Evolutionary conservation across 73 alveolate genomes (phyloP), one percentile per base, ranked within the genome.

Genomic region (Stentor coeruleus): DNA sequence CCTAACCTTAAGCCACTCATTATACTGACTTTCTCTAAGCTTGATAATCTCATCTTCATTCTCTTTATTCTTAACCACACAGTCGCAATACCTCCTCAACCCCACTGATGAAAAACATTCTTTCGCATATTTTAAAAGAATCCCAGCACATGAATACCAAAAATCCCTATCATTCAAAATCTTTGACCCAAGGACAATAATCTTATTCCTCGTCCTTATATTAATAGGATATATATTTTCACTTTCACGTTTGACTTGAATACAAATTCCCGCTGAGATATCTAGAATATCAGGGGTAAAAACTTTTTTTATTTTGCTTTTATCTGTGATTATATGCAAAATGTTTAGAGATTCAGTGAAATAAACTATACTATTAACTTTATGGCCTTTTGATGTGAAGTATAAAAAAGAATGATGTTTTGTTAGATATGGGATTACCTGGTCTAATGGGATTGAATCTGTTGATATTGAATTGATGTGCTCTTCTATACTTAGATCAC

Each of bases 401-500:
- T 11, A 49, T 49, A 49, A 11, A 49, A 49, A 49, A 6, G 20
- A 11, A 20, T 49, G 66, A 20, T 49, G 66, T 20, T 49, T 49
- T 49, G 66, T 49, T 49, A 49, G 66, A 20, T 49, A 49, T 6
- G 28, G 6, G 6, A 49, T 49, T 20, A 49, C 66, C 20, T 49
- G 6, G 6, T 49, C 66, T 11, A 49, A 20, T 11, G 66, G 66
- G 20, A 49, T 49, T 6, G 28, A 11, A 20, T 49, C 66, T 49
- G 66, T 11, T 6, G 66, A 11, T 49, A 49, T 49, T 20, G 66
- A 49, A 20, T 6, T 11, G 28, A 49, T 20, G 66, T 49, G 66
- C 66, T 49, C 66, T 49, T 49, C 66, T 49, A 20, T 49, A 20
- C 66, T 49, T 49, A 49, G 66, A 20, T 49, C 66, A 49, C 66